Conservation (phyloP, 345 rosid genomes). For the Sisymbrium altissimum region DNA sequence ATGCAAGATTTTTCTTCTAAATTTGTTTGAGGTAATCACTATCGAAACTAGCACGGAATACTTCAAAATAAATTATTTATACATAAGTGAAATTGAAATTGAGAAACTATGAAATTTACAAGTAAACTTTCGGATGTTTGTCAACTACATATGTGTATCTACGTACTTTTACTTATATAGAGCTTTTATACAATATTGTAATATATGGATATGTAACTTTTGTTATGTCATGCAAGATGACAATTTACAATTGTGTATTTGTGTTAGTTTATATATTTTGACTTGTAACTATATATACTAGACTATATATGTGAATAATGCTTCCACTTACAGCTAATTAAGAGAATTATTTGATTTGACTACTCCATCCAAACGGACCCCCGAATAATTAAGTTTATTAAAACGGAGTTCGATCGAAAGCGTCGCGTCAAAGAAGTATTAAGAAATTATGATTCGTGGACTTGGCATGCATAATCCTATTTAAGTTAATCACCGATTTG, state of each 20-base stretch:
- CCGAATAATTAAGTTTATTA: background rate
- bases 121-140: background rate
- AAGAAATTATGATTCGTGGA: slow-evolving; percentile 11
- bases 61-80: background rate
- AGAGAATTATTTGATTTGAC: slow-evolving; percentile 25
- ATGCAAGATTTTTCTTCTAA: background rate
- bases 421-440: slow-evolving; percentile 22
- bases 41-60: background rate
- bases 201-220: background rate
- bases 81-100: background rate
- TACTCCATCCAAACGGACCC: slow-evolving; percentile 2
- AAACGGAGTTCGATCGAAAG: slow-evolving; percentile 9
- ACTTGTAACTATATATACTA: background rate
- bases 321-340: slow-evolving; percentile 20
- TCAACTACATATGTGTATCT: background rate
- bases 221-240: background rate
- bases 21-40: background rate
- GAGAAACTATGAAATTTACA: background rate
- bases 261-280: background rate
- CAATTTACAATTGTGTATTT: background rate
- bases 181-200: background rate
- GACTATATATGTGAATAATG: background rate
- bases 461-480: slow-evolving; percentile 24
- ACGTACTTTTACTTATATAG: background rate
- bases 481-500: slow-evolving; percentile 31